A percentile compares a stretch with the other conserved stretches of the same genome.
These are phyloP conservation scores for Stereocaulon alpinum DNA, from an alignment of 495 filamentous ascomycete species.

Conservation along the genomic window DNA sequence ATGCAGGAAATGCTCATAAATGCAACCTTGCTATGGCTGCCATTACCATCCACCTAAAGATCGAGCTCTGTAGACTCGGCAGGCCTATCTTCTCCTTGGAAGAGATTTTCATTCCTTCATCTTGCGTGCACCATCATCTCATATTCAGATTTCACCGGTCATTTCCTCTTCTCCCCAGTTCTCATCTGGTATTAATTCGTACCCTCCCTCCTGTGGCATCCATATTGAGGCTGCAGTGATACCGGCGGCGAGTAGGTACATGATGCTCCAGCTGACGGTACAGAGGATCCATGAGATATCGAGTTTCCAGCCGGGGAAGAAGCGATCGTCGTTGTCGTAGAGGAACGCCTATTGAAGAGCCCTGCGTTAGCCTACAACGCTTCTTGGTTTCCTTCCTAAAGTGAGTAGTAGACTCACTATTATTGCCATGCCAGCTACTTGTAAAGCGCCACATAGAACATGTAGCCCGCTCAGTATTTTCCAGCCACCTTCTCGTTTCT, in stretches of 20 bases:
- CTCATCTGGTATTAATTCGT: slow-evolving; percentile 56
- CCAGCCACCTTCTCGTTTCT: slow-evolving; percentile 67
- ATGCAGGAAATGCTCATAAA: neutral
- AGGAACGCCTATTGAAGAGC: slow-evolving; percentile 53
- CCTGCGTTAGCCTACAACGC: neutral
- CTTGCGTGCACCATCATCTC: neutral
- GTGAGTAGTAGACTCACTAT: slow-evolving; percentile 48
- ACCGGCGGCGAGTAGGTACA: slow-evolving; percentile 48
- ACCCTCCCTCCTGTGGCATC: slow-evolving; percentile 73
- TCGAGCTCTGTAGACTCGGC: neutral
- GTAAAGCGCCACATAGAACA: slow-evolving; percentile 45
- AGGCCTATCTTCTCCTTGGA: neutral
- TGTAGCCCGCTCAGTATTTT: slow-evolving; percentile 56
- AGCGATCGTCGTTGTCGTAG: slow-evolving; percentile 75
- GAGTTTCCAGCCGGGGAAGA: slow-evolving; percentile 75
- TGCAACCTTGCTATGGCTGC: neutral
- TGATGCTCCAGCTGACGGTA: slow-evolving; percentile 59
- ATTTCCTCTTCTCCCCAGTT: slow-evolving; percentile 1
- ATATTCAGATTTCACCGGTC: neutral
- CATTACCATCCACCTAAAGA: neutral
- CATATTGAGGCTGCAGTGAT: slow-evolving; percentile 53
- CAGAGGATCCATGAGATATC: slow-evolving; percentile 69
- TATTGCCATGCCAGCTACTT: slow-evolving; percentile 63
- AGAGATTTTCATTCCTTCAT: neutral
- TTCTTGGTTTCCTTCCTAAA: too few relatives aligned